These are phyloP conservation scores for Myriosclerotinia curreyana DNA, from an alignment of 2,329 filamentous ascomycete genomes.

Conservation along the genomic window DNA sequence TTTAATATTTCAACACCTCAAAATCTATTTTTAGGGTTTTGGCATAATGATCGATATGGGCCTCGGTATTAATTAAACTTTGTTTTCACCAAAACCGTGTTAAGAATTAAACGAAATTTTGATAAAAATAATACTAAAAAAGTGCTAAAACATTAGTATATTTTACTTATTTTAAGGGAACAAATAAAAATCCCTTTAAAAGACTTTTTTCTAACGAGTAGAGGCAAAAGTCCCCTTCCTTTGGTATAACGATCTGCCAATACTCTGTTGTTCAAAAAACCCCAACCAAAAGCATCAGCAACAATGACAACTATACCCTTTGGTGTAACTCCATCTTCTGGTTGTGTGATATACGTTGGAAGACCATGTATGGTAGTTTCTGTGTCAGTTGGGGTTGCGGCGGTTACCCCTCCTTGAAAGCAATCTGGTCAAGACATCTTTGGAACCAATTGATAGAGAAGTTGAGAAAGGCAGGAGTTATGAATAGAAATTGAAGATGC, in stretches of 20 bases:
- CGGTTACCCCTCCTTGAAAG: conserved; percentile 43
- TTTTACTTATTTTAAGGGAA: no score
- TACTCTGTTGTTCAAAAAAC: conserved; percentile 48
- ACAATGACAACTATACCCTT: conserved; percentile 50
- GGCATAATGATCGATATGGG: no score
- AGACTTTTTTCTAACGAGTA: no score
- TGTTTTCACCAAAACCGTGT: no score
- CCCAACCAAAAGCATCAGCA: conserved; percentile 51
- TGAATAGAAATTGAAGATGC: neutral
- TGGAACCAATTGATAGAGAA: neutral
- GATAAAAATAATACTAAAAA: no score
- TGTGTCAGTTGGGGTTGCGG: conserved; percentile 42
- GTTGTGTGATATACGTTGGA: conserved; percentile 45
- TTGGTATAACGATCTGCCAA: conserved; percentile 50
- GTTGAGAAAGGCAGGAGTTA: no score
- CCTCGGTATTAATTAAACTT: no score
- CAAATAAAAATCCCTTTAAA: no score
- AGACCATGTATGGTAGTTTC: conserved; percentile 45
- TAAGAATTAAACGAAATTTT: no score
- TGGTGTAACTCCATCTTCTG: conserved; percentile 36
- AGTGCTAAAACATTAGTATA: no score
- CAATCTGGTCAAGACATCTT: conserved; percentile 34
- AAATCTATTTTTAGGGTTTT: no score
- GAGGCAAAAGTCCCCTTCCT: conserved; percentile 44
- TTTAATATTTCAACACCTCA: no score